These are phyloP conservation scores for Lactifluus subvellereus DNA, from an alignment of 768 basidiomycete species.

Conservation along the genomic window DNA sequence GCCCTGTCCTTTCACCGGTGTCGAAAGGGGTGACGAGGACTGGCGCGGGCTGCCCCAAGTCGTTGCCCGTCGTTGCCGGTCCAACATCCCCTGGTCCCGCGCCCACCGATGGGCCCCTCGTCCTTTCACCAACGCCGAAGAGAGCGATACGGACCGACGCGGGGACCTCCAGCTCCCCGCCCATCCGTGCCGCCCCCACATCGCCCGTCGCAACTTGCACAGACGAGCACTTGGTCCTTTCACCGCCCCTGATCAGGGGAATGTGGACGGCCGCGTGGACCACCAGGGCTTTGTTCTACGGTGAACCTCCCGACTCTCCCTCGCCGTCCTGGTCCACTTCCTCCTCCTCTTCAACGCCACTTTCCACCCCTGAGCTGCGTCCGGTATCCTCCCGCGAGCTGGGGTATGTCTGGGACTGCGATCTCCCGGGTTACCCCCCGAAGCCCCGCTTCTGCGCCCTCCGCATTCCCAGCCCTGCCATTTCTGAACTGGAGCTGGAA, in stretches of 20 bases:
- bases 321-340: neutral
- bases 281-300: neutral
- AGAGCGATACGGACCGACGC: neutral
- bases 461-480: constrained; percentile 9
- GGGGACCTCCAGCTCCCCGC: neutral
- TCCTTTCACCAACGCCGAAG: neutral
- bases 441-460: constrained; percentile 7
- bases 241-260: neutral
- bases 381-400: neutral
- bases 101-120: constrained; percentile 28
- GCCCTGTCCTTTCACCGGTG: neutral
- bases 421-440: neutral
- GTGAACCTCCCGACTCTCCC: neutral
- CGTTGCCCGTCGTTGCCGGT: neutral
- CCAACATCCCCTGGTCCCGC: constrained; percentile 15
- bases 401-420: neutral
- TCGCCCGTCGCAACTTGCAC: neutral
- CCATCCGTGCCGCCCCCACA: neutral
- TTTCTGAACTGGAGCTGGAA: constrained; percentile 7
- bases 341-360: neutral
- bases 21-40: neutral
- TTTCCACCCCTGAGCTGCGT: neutral
- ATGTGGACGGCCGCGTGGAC: neutral
- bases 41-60: neutral
- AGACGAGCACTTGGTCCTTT: neutral